phyloP scores from a whole-genome alignment of 1,284 basidiomycete species.

The Tausonia pullulans region DNA sequence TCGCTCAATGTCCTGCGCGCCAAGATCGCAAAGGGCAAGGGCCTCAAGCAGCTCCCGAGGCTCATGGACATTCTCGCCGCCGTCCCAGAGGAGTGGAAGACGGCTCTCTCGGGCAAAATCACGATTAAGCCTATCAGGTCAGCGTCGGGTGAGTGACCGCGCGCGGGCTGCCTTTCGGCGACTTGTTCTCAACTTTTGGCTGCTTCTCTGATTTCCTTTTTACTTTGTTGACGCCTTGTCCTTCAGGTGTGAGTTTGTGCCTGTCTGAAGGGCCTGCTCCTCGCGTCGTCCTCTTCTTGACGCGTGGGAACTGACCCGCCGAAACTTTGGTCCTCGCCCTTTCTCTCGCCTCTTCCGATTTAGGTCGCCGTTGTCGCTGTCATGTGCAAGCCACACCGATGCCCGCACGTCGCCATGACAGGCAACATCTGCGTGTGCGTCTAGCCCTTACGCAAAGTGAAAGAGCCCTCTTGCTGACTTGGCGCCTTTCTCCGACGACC shows the following conservation, averaged over 20 bases:
- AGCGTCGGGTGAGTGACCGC: constrained; percentile 71
- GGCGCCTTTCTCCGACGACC: background rate
- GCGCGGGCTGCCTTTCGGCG: background rate
- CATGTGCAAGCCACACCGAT: constrained; percentile 99
- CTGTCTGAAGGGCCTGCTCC: background rate
- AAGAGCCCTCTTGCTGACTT: background rate
- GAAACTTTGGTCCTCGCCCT: background rate
- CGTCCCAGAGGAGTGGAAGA: constrained; percentile 94
- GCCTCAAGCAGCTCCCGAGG: constrained; percentile 73
- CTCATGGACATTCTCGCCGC: constrained; percentile 97
- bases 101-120: constrained; percentile 76
- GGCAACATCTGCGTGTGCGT: constrained; percentile 97
- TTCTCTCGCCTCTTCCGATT: background rate
- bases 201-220: background rate
- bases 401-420: constrained; percentile 99
- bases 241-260: background rate
- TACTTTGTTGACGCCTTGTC: background rate
- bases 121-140: constrained; percentile 91
- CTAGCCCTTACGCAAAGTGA: background rate
- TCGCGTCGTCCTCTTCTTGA: background rate
- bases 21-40: constrained; percentile 80
- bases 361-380: constrained; percentile 97
- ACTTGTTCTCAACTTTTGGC: too few species aligned
- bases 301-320: background rate
- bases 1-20: constrained; percentile 81